A percentile compares a stretch with the other conserved stretches of the same genome.
Evolutionary conservation across 441 rosid species (phyloP).

Genomic region (Macaranga tanarius): DNA sequence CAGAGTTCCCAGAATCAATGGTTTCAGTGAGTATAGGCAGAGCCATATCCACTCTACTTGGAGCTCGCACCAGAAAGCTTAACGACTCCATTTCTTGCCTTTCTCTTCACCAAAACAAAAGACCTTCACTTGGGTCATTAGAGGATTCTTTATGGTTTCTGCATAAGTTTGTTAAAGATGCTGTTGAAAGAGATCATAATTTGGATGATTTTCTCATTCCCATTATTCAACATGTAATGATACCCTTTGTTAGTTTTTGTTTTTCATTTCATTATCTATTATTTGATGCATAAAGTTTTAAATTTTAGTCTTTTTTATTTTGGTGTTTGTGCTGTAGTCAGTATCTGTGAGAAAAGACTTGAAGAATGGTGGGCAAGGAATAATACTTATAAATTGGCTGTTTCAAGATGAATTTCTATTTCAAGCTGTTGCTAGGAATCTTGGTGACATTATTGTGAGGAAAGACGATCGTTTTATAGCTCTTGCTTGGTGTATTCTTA

Average conservation of each 20-base stretch:
- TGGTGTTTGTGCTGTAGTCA: slow-evolving; percentile 38
- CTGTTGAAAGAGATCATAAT: slow-evolving; percentile 42
- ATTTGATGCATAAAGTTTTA: not conserved
- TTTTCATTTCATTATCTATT: not conserved
- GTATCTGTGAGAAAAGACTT: slow-evolving; percentile 50
- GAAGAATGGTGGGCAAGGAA: slow-evolving; percentile 49
- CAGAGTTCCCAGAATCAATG: slow-evolving; percentile 49
- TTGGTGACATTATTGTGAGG: slow-evolving; percentile 44
- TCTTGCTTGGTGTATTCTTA: slow-evolving; percentile 89
- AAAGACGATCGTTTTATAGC: slow-evolving; percentile 67
- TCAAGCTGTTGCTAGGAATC: slow-evolving; percentile 44
- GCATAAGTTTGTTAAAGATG: slow-evolving; percentile 56
- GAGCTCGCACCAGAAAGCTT: slow-evolving; percentile 71
- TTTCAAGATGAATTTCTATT: slow-evolving; percentile 71
- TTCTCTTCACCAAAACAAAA: slow-evolving; percentile 37
- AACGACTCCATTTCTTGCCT: slow-evolving; percentile 51
- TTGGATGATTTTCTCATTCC: slow-evolving; percentile 74
- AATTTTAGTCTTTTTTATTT: not conserved
- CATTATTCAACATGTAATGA: slow-evolving; percentile 61
- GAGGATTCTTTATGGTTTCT: slow-evolving; percentile 76
- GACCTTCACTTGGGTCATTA: slow-evolving; percentile 52
- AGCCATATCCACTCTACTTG: slow-evolving; percentile 59
- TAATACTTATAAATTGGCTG: slow-evolving; percentile 66
- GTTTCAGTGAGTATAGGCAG: slow-evolving; percentile 63
- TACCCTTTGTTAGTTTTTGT: not conserved